A percentile compares a stretch with the other conserved stretches of the same genome.
Evolutionary conservation across 2,329 filamentous ascomycete species (phyloP).

Genomic region (Talaromyces sp.): DNA sequence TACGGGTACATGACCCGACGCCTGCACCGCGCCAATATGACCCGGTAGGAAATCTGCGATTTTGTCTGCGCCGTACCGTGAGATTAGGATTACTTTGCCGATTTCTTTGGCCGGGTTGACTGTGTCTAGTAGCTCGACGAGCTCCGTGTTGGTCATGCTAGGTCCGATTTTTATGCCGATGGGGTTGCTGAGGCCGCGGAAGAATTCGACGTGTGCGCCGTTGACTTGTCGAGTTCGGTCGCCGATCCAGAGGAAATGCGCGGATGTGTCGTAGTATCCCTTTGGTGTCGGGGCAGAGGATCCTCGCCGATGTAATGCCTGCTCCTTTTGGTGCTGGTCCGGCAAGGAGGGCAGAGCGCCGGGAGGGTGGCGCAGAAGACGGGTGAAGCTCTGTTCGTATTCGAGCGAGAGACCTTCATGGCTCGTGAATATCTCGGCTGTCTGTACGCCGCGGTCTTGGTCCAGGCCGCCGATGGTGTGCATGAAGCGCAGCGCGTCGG

Average conservation of each 20-base stretch:
- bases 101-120: constrained; percentile 79
- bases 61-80: constrained; percentile 79
- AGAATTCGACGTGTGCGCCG: constrained; percentile 94
- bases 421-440: constrained; percentile 90
- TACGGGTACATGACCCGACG: constrained; percentile 70
- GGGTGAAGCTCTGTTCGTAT: constrained; percentile 85
- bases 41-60: constrained; percentile 70
- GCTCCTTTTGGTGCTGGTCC: constrained; percentile 18
- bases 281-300: constrained; percentile 36
- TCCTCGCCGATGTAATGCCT: constrained; percentile 21
- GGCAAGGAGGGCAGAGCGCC: constrained; percentile 30
- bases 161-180: constrained; percentile 96
- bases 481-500: constrained; percentile 90
- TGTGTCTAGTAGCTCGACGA: constrained; percentile 73
- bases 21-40: constrained; percentile 85
- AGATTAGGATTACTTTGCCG: constrained; percentile 94
- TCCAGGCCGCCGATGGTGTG: constrained; percentile 88
- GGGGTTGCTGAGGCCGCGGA: constrained; percentile 91
- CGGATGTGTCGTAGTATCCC: constrained; percentile 88
- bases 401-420: constrained; percentile 92
- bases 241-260: constrained; percentile 97
- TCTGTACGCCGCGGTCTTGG: constrained; percentile 76
- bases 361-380: constrained; percentile 63
- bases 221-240: constrained; percentile 92
- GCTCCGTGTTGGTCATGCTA: constrained; percentile 69